Base-by-base conservation (phyloP, 768 basidiomycete species). In the Termitomyces sp. region DNA sequence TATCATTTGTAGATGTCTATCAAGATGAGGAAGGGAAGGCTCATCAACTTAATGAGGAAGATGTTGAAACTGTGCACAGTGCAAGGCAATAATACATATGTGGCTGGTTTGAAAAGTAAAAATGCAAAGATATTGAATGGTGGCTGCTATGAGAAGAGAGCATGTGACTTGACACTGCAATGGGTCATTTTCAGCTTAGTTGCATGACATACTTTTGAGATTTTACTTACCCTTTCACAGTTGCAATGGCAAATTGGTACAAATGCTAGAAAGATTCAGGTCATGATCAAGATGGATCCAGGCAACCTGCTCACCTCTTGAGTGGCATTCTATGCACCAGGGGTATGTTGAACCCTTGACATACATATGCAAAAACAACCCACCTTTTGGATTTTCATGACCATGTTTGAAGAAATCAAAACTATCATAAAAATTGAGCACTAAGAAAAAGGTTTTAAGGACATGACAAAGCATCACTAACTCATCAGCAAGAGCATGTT, bases 111-210 rank as follows among this genome's bases (percentile, higher is more conserved):
- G 48, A 96, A 79, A 56, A 96, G 75, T 28, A 84, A 55, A 67
- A 94, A 86, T 1, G 94, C 94, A 19, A 90, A 72, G 19, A 92
- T 73, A 64, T 91, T 93, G 79, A 93, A 92, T 1, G 94, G 94
- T 1, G 91, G 91, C 61, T 94, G 90, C 64, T 97, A 96, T 46
- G 88, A 92, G 73, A 95, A 92, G 17, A 97, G 75, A 1, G 90
- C 90, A 67, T 95, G 92, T 2, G 88, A 86, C 67, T 94, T 94
- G 66, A 94, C 89, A 23, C 92, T 91, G 59, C 11, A 40, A 19
- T 30, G 39, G 16, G 5, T 12, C 14, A 51, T 40, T 50, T 9
- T 46, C 21, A 53, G n/a, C 3, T 14, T 12, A 61, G 42, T 46
- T 60, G 37, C 52, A 52, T 23, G 32, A 4, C 23, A 5, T 41